These are phyloP conservation scores for Alternaria triticimaculans DNA, from an alignment of 2,329 filamentous ascomycete genomes.

Conservation along the genomic window DNA sequence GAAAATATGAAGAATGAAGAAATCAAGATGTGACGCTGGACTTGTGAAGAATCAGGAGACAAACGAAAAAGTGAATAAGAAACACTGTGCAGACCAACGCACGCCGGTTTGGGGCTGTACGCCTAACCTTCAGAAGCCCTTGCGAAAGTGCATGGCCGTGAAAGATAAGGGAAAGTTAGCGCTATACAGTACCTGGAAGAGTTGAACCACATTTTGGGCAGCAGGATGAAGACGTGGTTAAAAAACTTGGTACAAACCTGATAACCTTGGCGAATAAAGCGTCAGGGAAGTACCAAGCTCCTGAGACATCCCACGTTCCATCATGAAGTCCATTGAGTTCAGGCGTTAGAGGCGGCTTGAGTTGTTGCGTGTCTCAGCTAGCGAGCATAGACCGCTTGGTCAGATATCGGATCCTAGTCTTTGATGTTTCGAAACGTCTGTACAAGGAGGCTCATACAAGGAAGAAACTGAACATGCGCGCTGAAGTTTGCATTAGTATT, in stretches of 20 bases:
- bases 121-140: constrained; percentile 10
- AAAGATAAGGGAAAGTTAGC: background rate
- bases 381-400: background rate
- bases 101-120: constrained; percentile 14
- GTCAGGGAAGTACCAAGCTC: background rate
- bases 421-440: constrained; percentile 1
- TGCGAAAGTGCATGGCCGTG: constrained; percentile 15
- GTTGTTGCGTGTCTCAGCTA: constrained; percentile 7
- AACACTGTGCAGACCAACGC: constrained; percentile 19
- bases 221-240: background rate
- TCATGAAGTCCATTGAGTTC: background rate
- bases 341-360: background rate
- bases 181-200: background rate
- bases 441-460: background rate
- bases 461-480: background rate
- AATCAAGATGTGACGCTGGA: constrained; percentile 8
- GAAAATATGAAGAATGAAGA: constrained; percentile 15
- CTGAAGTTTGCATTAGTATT: background rate
- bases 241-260: background rate
- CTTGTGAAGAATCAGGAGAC: constrained; percentile 16
- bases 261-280: background rate
- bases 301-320: constrained; percentile 1
- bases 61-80: constrained; percentile 13
- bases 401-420: background rate
- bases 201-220: background rate